Conservation (phyloP, 805 yeast genomes). For the Yamadazyma takamatsuzukensis region DNA sequence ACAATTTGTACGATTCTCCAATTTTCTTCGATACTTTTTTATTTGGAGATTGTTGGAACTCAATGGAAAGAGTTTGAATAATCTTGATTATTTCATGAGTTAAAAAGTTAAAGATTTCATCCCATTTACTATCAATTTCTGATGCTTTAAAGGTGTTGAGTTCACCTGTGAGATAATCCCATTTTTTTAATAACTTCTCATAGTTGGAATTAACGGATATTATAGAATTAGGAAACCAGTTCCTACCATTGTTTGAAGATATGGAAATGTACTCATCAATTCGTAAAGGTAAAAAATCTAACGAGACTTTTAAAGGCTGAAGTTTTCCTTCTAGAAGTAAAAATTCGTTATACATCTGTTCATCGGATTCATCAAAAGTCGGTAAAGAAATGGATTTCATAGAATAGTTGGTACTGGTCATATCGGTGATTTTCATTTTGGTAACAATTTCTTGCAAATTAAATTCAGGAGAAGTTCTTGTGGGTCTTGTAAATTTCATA, state of each 20-base stretch:
- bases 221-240: conserved; percentile 25
- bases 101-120: conserved; percentile 46
- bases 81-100: conserved; percentile 34
- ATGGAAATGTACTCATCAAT: conserved; percentile 38
- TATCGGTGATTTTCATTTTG: conserved; percentile 21
- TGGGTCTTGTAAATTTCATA: conserved; percentile 17
- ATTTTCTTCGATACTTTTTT: conserved; percentile 23
- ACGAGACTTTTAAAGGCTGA: conserved; percentile 50
- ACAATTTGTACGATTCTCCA: conserved; percentile 30
- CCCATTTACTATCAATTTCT: conserved; percentile 54
- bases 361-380: conserved; percentile 27
- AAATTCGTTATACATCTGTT: conserved; percentile 39
- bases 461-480: conserved; percentile 13
- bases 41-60: conserved; percentile 7
- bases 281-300: conserved; percentile 49
- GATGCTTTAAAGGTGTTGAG: conserved; percentile 41
- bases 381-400: conserved; percentile 23
- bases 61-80: conserved; percentile 6
- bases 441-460: conserved; percentile 17
- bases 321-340: conserved; percentile 37
- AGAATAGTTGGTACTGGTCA: conserved; percentile 11
- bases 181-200: conserved; percentile 34
- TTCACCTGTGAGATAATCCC: conserved; percentile 39
- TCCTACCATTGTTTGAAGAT: conserved; percentile 5
- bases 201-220: conserved; percentile 34